Evolutionary conservation across 2,329 filamentous ascomycete genomes (phyloP).

Genomic region (Clathrospora elynae): DNA sequence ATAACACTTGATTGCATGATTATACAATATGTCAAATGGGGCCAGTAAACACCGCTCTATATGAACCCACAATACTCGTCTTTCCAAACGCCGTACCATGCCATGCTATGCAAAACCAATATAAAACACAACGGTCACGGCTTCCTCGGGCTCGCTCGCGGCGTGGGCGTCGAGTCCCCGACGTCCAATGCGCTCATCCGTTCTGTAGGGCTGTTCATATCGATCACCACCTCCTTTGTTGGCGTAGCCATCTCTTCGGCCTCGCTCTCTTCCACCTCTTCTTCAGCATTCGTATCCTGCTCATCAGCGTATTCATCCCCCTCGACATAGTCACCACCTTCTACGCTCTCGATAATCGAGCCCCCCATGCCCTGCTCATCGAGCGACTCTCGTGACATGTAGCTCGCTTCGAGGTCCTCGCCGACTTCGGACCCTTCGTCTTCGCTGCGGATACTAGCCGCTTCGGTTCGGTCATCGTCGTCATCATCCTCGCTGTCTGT

Average conservation of each 20-base stretch:
- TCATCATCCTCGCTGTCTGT: constrained; percentile 72
- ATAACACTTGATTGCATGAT: no score
- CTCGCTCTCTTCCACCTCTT: constrained; percentile 28
- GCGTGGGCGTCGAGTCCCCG: constrained; percentile 29
- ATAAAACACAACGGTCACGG: constrained; percentile 3
- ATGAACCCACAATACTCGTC: not conserved
- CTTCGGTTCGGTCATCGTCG: constrained; percentile 56
- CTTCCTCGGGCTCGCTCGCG: constrained; percentile 20
- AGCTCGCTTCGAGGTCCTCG: constrained; percentile 61
- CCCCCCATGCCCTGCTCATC: constrained; percentile 55
- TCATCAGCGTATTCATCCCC: constrained; percentile 31
- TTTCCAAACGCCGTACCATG: constrained; percentile 19
- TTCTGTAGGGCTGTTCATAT: constrained; percentile 2
- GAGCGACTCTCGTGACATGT: constrained; percentile 59
- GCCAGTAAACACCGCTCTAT: not conserved
- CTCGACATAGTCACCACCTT: constrained; percentile 42
- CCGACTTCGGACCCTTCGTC: constrained; percentile 55
- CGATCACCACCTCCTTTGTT: constrained; percentile 11
- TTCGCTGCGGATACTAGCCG: constrained; percentile 53
- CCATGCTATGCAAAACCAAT: constrained; percentile 21
- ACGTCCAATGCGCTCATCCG: constrained; percentile 21
- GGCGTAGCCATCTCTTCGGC: constrained; percentile 26
- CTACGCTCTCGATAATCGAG: constrained; percentile 58
- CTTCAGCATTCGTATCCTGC: constrained; percentile 29
- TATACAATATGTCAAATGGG: no score